Evolutionary conservation across 495 filamentous ascomycete species (phyloP).

Genomic region (Mytilinidion resinicola): DNA sequence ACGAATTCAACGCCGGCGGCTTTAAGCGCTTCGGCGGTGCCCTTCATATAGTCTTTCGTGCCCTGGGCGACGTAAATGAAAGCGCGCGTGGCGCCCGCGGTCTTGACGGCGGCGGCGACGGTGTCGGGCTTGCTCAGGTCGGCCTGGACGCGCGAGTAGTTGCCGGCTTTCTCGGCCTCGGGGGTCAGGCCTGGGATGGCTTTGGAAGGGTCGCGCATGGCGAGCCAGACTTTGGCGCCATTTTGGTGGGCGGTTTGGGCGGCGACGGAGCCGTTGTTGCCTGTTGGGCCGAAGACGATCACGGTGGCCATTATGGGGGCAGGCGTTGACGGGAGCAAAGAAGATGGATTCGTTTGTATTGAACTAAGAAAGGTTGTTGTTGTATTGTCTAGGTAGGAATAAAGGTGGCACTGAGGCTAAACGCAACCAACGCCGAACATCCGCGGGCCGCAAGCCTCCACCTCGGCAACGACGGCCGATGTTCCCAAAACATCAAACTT

Average conservation of each 20-base stretch:
- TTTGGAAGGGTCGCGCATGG: constrained; percentile 1
- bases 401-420: too few species aligned
- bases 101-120: constrained; percentile 23
- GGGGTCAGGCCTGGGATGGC: background rate
- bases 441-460: too few species aligned
- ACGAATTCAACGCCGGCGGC: constrained; percentile 30
- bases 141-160: constrained; percentile 30
- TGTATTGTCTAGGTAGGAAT: too few species aligned
- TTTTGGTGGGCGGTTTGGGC: background rate
- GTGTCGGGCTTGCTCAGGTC: constrained; percentile 33
- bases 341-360: too few species aligned
- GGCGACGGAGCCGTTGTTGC: background rate
- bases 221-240: constrained; percentile 1
- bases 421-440: too few species aligned
- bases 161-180: constrained; percentile 3
- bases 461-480: too few species aligned
- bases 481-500: too few species aligned
- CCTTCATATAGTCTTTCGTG: constrained; percentile 29
- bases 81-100: constrained; percentile 28
- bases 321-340: too few species aligned
- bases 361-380: too few species aligned
- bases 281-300: constrained; percentile 7
- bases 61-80: constrained; percentile 34
- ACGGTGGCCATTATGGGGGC: constrained; percentile 2
- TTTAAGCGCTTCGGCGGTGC: constrained; percentile 25